Percentiles rank a stretch among this genome's conserved stretches.
Evolutionary conservation across 1,284 basidiomycete genomes (phyloP).

Genomic region (Trichosporon sp.): DNA sequence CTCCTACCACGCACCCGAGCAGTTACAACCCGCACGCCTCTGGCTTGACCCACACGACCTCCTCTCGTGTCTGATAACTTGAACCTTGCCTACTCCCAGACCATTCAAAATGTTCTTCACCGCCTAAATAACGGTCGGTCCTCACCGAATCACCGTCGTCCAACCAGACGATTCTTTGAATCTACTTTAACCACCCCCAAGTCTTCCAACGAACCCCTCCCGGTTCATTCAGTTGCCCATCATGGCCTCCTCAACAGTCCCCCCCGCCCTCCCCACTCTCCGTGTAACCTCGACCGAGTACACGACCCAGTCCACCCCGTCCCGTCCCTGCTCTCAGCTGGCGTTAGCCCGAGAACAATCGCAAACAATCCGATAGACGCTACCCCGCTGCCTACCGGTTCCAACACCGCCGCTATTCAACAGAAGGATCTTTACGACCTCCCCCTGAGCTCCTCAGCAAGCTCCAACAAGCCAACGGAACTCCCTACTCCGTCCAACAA

Average conservation of each 20-base stretch:
- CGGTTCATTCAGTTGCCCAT: conserved; percentile 22
- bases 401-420: neutral
- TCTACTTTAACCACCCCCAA: conserved; percentile 10
- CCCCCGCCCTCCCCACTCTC: conserved; percentile 6
- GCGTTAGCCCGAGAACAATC: conserved; percentile 6
- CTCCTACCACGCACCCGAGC: conserved; percentile 5
- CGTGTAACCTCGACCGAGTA: conserved; percentile 1
- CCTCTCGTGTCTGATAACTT: conserved; percentile 21
- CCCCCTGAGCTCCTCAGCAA: neutral
- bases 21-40: conserved; percentile 11
- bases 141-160: conserved; percentile 18
- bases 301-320: conserved; percentile 11
- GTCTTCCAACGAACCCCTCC: conserved; percentile 16
- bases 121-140: conserved; percentile 8
- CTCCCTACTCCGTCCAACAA: conserved; percentile 5
- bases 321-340: conserved; percentile 13
- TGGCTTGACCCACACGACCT: conserved; percentile 7
- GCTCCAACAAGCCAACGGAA: conserved; percentile 9
- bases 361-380: conserved; percentile 12
- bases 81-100: conserved; percentile 15
- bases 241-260: conserved; percentile 21
- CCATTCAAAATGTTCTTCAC: conserved; percentile 18
- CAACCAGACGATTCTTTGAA: conserved; percentile 15
- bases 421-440: conserved; percentile 8
- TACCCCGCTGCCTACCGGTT: conserved; percentile 11